Percentiles rank a stretch among this genome's conserved stretches.
These are phyloP conservation scores for Nitzschia inconspicua DNA, from an alignment of 108 stramenopile species.

Conservation along the genomic window DNA sequence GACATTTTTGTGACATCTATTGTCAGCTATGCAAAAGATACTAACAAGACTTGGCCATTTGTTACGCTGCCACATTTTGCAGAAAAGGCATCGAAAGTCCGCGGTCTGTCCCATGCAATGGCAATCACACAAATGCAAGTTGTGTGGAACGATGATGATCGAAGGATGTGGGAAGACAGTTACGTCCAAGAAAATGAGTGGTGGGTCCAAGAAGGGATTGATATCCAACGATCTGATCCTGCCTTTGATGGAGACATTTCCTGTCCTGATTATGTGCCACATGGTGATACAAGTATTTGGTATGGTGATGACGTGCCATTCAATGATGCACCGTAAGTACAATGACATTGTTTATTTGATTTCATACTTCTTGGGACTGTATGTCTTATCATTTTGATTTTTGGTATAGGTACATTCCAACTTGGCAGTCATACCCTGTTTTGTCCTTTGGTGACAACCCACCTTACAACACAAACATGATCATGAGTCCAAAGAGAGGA, in stretches of 20 bases:
- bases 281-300: not conserved
- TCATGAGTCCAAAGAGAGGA: no score
- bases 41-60: conserved; percentile 14
- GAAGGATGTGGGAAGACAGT: not conserved
- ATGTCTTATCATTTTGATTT: no score
- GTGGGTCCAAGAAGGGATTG: conserved; percentile 5
- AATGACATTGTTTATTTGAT: no score
- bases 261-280: not conserved
- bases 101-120: not conserved
- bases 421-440: no score
- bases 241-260: not conserved
- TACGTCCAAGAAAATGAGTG: not conserved
- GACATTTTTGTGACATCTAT: conserved; percentile 15
- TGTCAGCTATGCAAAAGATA: conserved; percentile 1
- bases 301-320: no score
- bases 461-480: no score
- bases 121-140: not conserved
- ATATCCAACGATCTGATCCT: not conserved
- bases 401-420: no score
- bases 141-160: not conserved
- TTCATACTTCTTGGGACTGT: no score
- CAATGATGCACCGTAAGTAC: no score
- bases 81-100: conserved; percentile 1
- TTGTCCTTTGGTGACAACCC: no score
- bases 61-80: conserved; percentile 4